A percentile compares a stretch with the other conserved stretches of the same genome.
phyloP scores from a whole-genome alignment of 2,329 filamentous ascomycete species.

The Pseudogymnoascus sp. region DNA sequence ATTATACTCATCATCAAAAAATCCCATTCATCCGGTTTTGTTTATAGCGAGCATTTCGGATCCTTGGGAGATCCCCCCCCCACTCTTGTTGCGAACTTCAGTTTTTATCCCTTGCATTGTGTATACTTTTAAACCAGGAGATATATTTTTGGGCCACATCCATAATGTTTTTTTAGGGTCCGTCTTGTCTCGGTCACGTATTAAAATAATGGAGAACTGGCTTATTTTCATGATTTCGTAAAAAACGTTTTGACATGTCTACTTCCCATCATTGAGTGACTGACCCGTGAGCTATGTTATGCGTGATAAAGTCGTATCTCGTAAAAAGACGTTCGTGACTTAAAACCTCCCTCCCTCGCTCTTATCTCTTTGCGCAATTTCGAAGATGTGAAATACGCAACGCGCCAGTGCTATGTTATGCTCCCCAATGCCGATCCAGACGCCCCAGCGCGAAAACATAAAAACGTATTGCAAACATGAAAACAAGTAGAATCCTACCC shows the following conservation, averaged over 20 bases:
- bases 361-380: not conserved
- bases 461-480: not conserved
- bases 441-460: not conserved
- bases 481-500: not conserved
- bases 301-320: slow-evolving; percentile 1
- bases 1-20: not conserved
- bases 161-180: slow-evolving; percentile 9
- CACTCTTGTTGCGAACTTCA: slow-evolving; percentile 5
- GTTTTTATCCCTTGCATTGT: slow-evolving; percentile 3
- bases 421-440: not conserved
- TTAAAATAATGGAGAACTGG: not conserved
- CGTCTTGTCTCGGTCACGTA: not conserved
- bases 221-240: slow-evolving; percentile 8
- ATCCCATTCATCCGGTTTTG: not conserved
- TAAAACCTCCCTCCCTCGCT: not conserved
- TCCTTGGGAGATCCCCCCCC: not conserved
- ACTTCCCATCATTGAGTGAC: not conserved
- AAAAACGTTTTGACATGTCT: not conserved
- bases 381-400: not conserved
- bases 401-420: slow-evolving; percentile 4
- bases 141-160: slow-evolving; percentile 9
- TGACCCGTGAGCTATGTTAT: slow-evolving; percentile 8
- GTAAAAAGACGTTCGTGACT: not conserved
- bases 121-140: slow-evolving; percentile 1
- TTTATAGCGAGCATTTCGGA: slow-evolving; percentile 5